Evolutionary conservation across 2,329 filamentous ascomycete species (phyloP), one percentile per base, ranked within the genome.

Genomic region (Elsinoe fawcettii): DNA sequence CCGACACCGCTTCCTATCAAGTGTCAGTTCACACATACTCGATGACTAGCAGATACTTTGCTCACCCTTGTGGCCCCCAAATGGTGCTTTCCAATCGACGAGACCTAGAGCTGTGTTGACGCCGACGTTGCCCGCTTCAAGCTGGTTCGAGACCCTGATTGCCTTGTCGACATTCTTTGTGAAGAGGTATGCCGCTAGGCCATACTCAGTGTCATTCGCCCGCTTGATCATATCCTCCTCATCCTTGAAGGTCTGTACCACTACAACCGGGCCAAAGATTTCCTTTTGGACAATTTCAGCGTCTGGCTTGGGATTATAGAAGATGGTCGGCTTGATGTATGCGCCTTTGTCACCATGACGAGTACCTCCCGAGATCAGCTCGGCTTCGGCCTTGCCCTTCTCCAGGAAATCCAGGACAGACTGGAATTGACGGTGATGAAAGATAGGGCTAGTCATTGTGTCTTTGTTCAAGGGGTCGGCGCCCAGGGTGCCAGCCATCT

Each of bases 291-390:
- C 60, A 11, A 70, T 65, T 30, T 63, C 70, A 1, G 72, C 69
- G 30, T 71, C 64, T 60, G 75, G 72, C 11, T 72, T 68, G 3
- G 72, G 67, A 49, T 74, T 64, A n/a, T 70, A 63, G 65, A 78
- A 78, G 37, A 79, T 72, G 8, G 74, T 74, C 1, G 76, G 76
- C 58, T 72, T 69, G 23, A 79, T 67, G 11, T 55, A 16, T 34
- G 9, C 25, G 6, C 16, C 11, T 39, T 18, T 18, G 3, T 23
- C 14, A 14, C 2, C 3, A 18, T 3, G 11, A 18, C 23, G 16
- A 2, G 8, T 8, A 5, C 18, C 27, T 9, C 9, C 20, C 11
- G 25, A 6, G n/a, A 36, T 7, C n/a, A 39, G 2, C 5, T 54
- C 18, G 9, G 11, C 43, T 14, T 22, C 16, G 2, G 16, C 4